Evolutionary conservation across 1,284 basidiomycete species (phyloP), one percentile per base, ranked within the genome.

Genomic region (Rhodotorula mucilaginosa): DNA sequence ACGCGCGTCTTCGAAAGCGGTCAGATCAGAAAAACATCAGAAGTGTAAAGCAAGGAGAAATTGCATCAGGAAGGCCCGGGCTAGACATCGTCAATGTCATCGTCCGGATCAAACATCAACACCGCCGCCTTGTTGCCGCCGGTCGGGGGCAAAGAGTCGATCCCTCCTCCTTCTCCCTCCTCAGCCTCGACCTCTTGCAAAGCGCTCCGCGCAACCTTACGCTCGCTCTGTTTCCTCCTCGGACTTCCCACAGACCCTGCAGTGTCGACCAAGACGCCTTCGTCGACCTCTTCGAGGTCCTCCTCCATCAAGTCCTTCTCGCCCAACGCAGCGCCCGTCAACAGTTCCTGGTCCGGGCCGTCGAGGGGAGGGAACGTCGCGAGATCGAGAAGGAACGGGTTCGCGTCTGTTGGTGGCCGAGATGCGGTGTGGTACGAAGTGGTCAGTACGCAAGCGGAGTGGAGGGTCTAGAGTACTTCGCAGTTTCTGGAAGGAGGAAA

Each of bases 271-370:
- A 54, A 26, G 29, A 61, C 29, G 21, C 34, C 47, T 18, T n/a
- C 57, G 31, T 39, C 47, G 31, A 46, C 62, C 19, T 67, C 76
- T 7, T 71, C 70, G 49, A 62, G 66, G 34, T 74, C 76, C 23
- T 79, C 77, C 1, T 77, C 77, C 10, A 79, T 76, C 18, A 73
- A 66, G 51, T 80, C 80, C 48, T 78, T 79, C 63, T 78, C 80
- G 15, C 76, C 79, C 31, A 81, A 68, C 5, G 71, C 64, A 49
- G 68, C 75, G 15, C 74, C 74, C 8, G 61, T 62, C 29, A 70
- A 58, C 18, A 64, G 16, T 3, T 51, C 52, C 23, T 68, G 52
- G 23, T 62, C 26, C 15, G 46, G 58, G 6, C 34, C 51, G 13
- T 47, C 49, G 8, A 73, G 52, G 0, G 74, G 69, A 2, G 77